Evolutionary conservation across 371 early-diverging fungal genomes (phyloP).

Genomic region (Syncephalastrum monosporum): DNA sequence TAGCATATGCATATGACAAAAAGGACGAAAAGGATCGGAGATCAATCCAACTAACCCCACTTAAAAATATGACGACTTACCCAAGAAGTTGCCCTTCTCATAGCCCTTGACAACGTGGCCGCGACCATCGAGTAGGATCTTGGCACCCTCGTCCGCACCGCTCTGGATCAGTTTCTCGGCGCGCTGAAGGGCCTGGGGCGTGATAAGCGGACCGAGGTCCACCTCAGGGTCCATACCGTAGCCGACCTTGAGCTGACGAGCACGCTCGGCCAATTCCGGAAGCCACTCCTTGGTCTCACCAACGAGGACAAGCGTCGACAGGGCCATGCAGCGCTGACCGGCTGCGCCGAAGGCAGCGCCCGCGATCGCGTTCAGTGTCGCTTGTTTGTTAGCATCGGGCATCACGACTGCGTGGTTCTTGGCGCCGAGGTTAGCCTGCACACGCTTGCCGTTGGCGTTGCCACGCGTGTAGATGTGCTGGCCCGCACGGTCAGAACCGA

Average conservation of each 20-base stretch:
- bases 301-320: slow-evolving; percentile 90
- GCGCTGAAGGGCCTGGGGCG: slow-evolving; percentile 78
- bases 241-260: slow-evolving; percentile 81
- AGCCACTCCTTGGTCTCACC: slow-evolving; percentile 88
- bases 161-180: slow-evolving; percentile 81
- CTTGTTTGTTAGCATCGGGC: slow-evolving; percentile 90
- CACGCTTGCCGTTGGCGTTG: slow-evolving; percentile 91
- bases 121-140: slow-evolving; percentile 88
- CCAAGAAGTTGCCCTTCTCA: slow-evolving; percentile 93
- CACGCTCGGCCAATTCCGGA: slow-evolving; percentile 87
- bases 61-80: slow-evolving; percentile 16
- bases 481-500: slow-evolving; percentile 87
- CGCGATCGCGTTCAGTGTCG: slow-evolving; percentile 85
- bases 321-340: slow-evolving; percentile 95
- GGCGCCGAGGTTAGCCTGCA: slow-evolving; percentile 95
- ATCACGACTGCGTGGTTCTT: slow-evolving; percentile 97
- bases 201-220: slow-evolving; percentile 93
- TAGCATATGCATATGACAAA: slow-evolving; percentile 13
- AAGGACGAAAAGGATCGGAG: not conserved
- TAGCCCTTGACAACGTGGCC: slow-evolving; percentile 66
- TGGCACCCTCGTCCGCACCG: slow-evolving; percentile 89
- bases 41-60: slow-evolving; percentile 2
- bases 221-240: slow-evolving; percentile 86
- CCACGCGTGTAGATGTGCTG: slow-evolving; percentile 88
- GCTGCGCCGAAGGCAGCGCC: slow-evolving; percentile 98